A percentile compares a stretch with the other conserved stretches of the same genome.
phyloP scores from a whole-genome alignment of 768 basidiomycete species.

The Rhodotorula diobovata region DNA sequence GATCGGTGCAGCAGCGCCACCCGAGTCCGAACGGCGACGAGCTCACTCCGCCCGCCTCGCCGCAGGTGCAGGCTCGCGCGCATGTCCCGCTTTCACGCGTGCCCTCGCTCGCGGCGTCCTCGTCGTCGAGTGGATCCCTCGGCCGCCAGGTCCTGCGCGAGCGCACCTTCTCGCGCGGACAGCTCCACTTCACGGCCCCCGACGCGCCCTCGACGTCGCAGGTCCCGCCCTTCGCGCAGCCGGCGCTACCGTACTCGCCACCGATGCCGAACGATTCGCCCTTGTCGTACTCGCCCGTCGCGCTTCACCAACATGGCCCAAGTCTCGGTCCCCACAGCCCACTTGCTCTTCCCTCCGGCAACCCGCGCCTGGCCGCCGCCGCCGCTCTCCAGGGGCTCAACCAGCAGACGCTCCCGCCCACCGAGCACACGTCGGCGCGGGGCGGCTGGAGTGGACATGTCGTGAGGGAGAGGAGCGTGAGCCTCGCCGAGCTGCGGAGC shows the following conservation, averaged over 20 bases:
- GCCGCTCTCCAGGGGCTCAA: no score
- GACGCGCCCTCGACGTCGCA: background rate
- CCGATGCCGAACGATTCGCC: no score
- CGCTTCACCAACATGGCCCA: no score
- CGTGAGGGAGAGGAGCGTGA: background rate
- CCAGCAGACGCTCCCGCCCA: background rate
- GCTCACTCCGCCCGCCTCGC: conserved; percentile 9
- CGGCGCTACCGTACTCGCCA: no score
- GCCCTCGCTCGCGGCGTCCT: background rate
- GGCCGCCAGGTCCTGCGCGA: no score
- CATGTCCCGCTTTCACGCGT: background rate
- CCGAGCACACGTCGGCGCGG: background rate
- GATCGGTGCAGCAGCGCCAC: background rate
- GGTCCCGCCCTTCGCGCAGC: no score
- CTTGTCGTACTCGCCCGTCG: no score
- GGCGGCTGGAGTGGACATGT: background rate
- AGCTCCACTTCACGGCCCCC: background rate
- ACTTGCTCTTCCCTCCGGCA: no score
- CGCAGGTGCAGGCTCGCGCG: background rate
- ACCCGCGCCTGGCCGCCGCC: background rate
- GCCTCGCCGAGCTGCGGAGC: background rate
- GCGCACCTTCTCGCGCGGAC: background rate
- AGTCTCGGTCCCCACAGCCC: no score
- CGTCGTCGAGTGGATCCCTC: no score
- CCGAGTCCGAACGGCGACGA: background rate